Percentiles rank a stretch among this genome's conserved stretches.
These are phyloP conservation scores for Plenodomus biglobosus DNA, from an alignment of 2,329 filamentous ascomycete species.

Conservation along the genomic window DNA sequence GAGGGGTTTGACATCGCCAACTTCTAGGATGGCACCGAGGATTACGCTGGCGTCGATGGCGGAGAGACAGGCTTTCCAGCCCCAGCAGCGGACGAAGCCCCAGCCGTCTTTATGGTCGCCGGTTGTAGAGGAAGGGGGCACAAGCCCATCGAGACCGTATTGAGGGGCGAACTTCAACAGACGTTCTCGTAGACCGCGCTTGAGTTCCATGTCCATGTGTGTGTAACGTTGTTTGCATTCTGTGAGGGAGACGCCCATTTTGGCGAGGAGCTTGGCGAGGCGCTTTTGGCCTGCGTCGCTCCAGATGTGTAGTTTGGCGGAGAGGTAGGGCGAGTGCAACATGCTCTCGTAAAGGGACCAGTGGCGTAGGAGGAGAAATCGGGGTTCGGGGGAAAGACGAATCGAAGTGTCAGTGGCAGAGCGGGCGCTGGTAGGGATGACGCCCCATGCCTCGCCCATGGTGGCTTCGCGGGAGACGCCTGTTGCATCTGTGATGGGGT, in stretches of 20 bases:
- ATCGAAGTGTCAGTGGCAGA: conserved; percentile 92
- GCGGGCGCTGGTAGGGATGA: conserved; percentile 84
- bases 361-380: conserved; percentile 87
- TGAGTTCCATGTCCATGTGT: conserved; percentile 98
- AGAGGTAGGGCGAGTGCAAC: conserved; percentile 94
- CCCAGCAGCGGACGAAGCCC: conserved; percentile 97
- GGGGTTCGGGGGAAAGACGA: conserved; percentile 87
- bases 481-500: conserved; percentile 66
- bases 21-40: conserved; percentile 87
- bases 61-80: conserved; percentile 91
- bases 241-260: conserved; percentile 93
- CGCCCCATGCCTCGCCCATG: conserved; percentile 68
- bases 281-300: conserved; percentile 85
- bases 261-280: conserved; percentile 89
- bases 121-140: conserved; percentile 66
- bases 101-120: conserved; percentile 83
- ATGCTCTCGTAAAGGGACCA: conserved; percentile 99
- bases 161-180: conserved; percentile 88
- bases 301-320: conserved; percentile 91
- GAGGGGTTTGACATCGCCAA: conserved; percentile 63
- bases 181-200: conserved; percentile 80
- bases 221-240: conserved; percentile 96
- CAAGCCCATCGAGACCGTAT: conserved; percentile 91
- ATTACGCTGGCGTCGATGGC: conserved; percentile 94
- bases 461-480: conserved; percentile 62